phyloP scores from a whole-genome alignment of 2,329 filamentous ascomycete species.

The Chrysoporthe cubensis region DNA sequence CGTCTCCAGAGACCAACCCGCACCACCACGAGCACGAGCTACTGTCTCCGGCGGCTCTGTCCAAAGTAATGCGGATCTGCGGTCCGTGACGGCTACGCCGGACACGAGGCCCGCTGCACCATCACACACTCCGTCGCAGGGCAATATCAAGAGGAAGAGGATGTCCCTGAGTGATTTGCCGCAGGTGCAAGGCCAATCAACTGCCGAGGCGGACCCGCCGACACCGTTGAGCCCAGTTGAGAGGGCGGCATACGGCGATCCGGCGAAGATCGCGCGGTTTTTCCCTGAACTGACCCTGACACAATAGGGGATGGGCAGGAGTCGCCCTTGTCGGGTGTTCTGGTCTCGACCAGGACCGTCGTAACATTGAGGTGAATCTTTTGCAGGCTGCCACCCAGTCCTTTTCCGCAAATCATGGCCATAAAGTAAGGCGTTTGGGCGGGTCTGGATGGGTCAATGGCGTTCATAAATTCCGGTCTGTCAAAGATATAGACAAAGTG shows the following conservation, averaged over 20 bases:
- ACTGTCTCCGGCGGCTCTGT: conserved; percentile 8
- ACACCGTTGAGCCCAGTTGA: conserved; percentile 36
- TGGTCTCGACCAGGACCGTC: background rate
- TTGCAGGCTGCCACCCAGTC: background rate
- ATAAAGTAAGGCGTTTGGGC: conserved; percentile 2
- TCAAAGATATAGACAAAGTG: background rate
- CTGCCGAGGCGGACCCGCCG: conserved; percentile 28
- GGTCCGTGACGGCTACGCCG: conserved; percentile 29
- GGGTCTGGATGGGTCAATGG: background rate
- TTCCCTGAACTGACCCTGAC: conserved; percentile 41
- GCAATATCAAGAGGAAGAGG: conserved; percentile 47
- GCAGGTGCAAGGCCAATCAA: conserved; percentile 21
- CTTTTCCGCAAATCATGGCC: background rate
- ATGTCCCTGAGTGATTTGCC: conserved; percentile 38
- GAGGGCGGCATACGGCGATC: conserved; percentile 42
- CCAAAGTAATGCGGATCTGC: conserved; percentile 28
- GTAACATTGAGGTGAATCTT: background rate
- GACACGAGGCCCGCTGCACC: conserved; percentile 27
- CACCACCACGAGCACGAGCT: conserved; percentile 16
- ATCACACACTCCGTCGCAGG: conserved; percentile 37
- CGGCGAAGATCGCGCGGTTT: conserved; percentile 44
- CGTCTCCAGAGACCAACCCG: background rate
- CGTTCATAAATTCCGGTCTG: background rate
- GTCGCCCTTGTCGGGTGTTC: too few relatives aligned
- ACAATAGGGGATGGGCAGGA: conserved; percentile 20